Evolutionary conservation across 2,329 filamentous ascomycete species (phyloP), one percentile per base, ranked within the genome.

Genomic region (Neurospora sp.): DNA sequence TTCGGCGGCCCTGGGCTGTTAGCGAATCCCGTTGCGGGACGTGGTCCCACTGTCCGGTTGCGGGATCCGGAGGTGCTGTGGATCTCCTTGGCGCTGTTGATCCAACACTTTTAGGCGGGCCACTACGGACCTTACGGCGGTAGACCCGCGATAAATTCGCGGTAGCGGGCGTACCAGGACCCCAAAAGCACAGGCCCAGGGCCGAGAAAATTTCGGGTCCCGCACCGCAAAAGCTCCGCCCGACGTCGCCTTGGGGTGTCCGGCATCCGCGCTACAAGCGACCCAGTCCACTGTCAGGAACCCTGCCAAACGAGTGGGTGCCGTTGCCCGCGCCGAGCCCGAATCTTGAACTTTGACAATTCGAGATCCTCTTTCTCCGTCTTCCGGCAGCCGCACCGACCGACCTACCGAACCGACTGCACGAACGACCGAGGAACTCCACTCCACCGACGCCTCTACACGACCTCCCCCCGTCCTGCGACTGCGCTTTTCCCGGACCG

Each of bases 231-330:
- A 62, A 62, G 52, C 23, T 62, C 52, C 52, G 52, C 52, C 12
- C 23, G 52, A 17, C 52, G 52, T 62, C 28, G 52, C 52, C 28
- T 62, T 62, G 52, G 23, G 52, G 23, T 33, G 46, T 57, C 46
- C 46, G 46, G 23, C 23, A 33, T 57, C 23, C 46, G 46, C 23
- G 46, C 46, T 57, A 57, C 23, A 57, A 57, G 46, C 12, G 46
- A 57, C 46, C 52, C 23, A 33, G 23, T 36, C 52, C 66, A 43
- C 39, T 72, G 71, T 66, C 70, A 73, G 52, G 52, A 62, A 62
- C 52, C 52, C 52, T 62, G 28, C 28, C 8, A 28, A 62, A 6
- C 1, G 23, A 62, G 52, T 62, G 52, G 52, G 52, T 62, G 52
- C 23, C 52, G 43, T 28, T 46, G 38, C 40, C 40, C 12, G 52